Conservation (phyloP, 2,329 filamentous ascomycete genomes). For the Cytospora schulzeri region DNA sequence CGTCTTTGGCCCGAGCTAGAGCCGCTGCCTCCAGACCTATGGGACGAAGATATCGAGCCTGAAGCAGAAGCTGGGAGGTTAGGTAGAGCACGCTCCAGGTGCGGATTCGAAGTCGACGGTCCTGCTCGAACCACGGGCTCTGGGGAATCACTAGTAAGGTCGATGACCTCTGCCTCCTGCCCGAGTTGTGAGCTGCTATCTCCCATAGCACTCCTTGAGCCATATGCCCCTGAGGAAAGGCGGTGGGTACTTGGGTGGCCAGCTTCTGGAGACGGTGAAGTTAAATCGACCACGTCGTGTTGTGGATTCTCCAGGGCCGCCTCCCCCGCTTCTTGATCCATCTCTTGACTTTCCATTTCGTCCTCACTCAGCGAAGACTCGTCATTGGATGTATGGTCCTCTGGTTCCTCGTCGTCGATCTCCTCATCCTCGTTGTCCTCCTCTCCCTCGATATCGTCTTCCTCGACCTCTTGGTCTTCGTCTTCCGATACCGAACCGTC, state of each 20-base stretch:
- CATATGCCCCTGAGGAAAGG: neutral
- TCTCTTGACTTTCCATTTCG: neutral
- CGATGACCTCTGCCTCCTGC: slow-evolving; percentile 24
- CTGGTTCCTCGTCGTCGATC: slow-evolving; percentile 4
- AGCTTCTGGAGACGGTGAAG: slow-evolving; percentile 4
- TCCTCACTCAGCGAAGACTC: slow-evolving; percentile 24
- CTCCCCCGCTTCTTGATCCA: neutral
- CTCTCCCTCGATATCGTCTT: slow-evolving; percentile 25
- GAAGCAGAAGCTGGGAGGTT: slow-evolving; percentile 15
- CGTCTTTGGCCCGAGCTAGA: slow-evolving; percentile 21
- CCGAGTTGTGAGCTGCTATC: neutral
- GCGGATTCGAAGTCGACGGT: slow-evolving; percentile 11
- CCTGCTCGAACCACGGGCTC: neutral
- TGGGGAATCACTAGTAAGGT: slow-evolving; percentile 23
- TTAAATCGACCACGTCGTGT: slow-evolving; percentile 22
- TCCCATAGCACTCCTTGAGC: slow-evolving; percentile 6
- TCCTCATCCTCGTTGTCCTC: neutral
- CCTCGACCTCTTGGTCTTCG: slow-evolving; percentile 29
- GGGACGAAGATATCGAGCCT: neutral
- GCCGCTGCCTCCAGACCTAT: slow-evolving; percentile 5
- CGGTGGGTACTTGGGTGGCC: neutral
- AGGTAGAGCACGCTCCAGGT: slow-evolving; percentile 24
- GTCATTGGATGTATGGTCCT: slow-evolving; percentile 3
- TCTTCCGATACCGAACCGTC: slow-evolving; percentile 33
- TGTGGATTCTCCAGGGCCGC: neutral